A percentile compares a stretch with the other conserved stretches of the same genome.
These are phyloP conservation scores for Penicillium sp. DNA, from an alignment of 2,329 filamentous ascomycete genomes.

Conservation along the genomic window DNA sequence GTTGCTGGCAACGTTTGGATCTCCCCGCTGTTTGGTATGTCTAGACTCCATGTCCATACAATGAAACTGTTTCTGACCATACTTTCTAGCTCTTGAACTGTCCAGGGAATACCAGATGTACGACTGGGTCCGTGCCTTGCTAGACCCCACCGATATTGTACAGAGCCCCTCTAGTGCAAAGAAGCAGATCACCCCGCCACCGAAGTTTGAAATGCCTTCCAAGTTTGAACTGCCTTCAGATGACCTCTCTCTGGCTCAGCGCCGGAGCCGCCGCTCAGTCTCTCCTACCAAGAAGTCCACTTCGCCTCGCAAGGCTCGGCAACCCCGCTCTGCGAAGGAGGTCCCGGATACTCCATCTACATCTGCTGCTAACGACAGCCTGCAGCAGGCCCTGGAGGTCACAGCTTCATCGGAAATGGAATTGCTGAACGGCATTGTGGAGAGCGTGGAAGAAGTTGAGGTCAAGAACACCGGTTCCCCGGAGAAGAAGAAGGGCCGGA, in stretches of 20 bases:
- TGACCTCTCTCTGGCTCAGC: slow-evolving; percentile 35
- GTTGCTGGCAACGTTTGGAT: slow-evolving; percentile 98
- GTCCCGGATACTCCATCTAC: slow-evolving; percentile 48
- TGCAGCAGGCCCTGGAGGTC: slow-evolving; percentile 51
- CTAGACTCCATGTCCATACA: neutral
- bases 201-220: slow-evolving; percentile 67
- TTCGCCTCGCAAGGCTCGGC: slow-evolving; percentile 57
- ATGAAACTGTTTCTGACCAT: slow-evolving; percentile 10
- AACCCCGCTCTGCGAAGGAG: slow-evolving; percentile 51
- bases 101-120: slow-evolving; percentile 84
- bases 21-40: slow-evolving; percentile 68
- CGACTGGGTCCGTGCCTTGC: slow-evolving; percentile 86
- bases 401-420: slow-evolving; percentile 37
- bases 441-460: slow-evolving; percentile 27
- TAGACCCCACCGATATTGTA: slow-evolving; percentile 81
- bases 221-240: slow-evolving; percentile 64
- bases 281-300: slow-evolving; percentile 56
- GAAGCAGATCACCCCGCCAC: slow-evolving; percentile 78
- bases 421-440: slow-evolving; percentile 10
- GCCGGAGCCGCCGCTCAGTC: slow-evolving; percentile 60
- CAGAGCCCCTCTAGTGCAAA: slow-evolving; percentile 66
- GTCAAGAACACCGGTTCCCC: slow-evolving; percentile 20
- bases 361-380: slow-evolving; percentile 48
- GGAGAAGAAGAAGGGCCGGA: slow-evolving; percentile 22
- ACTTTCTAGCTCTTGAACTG: slow-evolving; percentile 68